A percentile compares a stretch with the other conserved stretches of the same genome.
These are phyloP conservation scores for Phytophthora pini DNA, from an alignment of 352 stramenopile species.

Conservation along the genomic window DNA sequence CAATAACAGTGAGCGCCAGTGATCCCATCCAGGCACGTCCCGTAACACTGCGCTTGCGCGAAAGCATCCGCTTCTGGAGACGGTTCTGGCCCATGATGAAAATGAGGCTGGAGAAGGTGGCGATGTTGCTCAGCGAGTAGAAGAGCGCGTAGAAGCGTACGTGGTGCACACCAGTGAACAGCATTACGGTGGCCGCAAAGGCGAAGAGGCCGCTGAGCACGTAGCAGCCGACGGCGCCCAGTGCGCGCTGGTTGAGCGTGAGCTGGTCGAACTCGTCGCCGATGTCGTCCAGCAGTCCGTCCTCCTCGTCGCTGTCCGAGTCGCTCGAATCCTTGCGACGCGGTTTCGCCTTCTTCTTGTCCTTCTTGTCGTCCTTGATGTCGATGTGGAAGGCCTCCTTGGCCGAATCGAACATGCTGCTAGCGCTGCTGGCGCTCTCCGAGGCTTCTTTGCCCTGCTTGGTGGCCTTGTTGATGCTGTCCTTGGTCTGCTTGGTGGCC, in stretches of 20 bases:
- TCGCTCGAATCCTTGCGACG: constrained; percentile 43
- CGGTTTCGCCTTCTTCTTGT: constrained; percentile 36
- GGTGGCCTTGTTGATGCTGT: constrained; percentile 32
- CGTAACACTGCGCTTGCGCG: constrained; percentile 38
- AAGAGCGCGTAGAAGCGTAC: constrained; percentile 52
- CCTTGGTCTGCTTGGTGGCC: constrained; percentile 31
- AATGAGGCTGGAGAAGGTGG: constrained; percentile 49
- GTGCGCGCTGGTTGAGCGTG: constrained; percentile 48
- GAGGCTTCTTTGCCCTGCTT: constrained; percentile 31
- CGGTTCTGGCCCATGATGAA: constrained; percentile 52
- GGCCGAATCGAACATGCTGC: constrained; percentile 28
- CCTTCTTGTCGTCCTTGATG: constrained; percentile 40
- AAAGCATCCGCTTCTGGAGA: constrained; percentile 51
- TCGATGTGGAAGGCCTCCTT: constrained; percentile 48
- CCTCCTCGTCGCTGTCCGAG: constrained; percentile 46
- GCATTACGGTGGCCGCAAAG: constrained; percentile 43
- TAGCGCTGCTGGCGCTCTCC: constrained; percentile 27
- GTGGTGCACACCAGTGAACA: constrained; percentile 48
- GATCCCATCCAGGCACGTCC: constrained; percentile 50
- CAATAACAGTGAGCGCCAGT: constrained; percentile 46
- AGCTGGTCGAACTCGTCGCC: constrained; percentile 46
- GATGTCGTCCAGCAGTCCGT: constrained; percentile 45
- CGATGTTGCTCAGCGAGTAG: constrained; percentile 54
- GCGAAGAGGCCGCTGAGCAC: constrained; percentile 42
- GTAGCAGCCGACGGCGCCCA: constrained; percentile 46